A percentile compares a stretch with the other conserved stretches of the same genome.
These are phyloP conservation scores for Evernia prunastri DNA, from an alignment of 495 filamentous ascomycete genomes.

Conservation along the genomic window DNA sequence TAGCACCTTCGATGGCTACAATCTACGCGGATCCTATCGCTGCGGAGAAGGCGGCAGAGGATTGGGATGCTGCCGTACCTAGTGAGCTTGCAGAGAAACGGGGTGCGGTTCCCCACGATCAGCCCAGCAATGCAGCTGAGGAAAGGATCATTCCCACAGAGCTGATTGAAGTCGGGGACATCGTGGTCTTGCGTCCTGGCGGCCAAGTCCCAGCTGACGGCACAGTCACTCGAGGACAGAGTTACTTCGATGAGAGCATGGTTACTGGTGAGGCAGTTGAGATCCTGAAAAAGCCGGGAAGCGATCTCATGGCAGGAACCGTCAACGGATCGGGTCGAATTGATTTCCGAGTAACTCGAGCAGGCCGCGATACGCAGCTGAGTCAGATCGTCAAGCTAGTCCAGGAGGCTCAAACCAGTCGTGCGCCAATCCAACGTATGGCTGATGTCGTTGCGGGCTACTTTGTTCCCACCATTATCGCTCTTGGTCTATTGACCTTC, in stretches of 20 bases:
- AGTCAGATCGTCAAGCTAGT: conserved; percentile 97
- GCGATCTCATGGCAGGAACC: conserved; percentile 82
- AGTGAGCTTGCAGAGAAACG: conserved; percentile 35
- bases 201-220: conserved; percentile 97
- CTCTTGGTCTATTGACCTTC: conserved; percentile 80
- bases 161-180: conserved; percentile 87
- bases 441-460: conserved; percentile 89
- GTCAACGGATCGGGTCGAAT: conserved; percentile 89
- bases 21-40: conserved; percentile 97
- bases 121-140: conserved; percentile 55
- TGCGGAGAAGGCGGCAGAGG: conserved; percentile 79
- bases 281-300: conserved; percentile 77
- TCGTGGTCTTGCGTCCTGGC: conserved; percentile 86
- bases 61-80: conserved; percentile 49
- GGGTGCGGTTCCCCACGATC: conserved; percentile 30
- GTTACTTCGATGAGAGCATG: conserved; percentile 96
- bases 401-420: conserved; percentile 89
- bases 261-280: conserved; percentile 95
- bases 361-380: conserved; percentile 90
- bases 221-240: conserved; percentile 76
- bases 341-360: conserved; percentile 89
- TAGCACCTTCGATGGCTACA: conserved; percentile 93
- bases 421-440: conserved; percentile 91
- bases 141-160: conserved; percentile 87
- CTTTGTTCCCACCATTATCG: conserved; percentile 85